phyloP scores from a whole-genome alignment of 139 green algal genomes.

The Chlamydomonas applanata region DNA sequence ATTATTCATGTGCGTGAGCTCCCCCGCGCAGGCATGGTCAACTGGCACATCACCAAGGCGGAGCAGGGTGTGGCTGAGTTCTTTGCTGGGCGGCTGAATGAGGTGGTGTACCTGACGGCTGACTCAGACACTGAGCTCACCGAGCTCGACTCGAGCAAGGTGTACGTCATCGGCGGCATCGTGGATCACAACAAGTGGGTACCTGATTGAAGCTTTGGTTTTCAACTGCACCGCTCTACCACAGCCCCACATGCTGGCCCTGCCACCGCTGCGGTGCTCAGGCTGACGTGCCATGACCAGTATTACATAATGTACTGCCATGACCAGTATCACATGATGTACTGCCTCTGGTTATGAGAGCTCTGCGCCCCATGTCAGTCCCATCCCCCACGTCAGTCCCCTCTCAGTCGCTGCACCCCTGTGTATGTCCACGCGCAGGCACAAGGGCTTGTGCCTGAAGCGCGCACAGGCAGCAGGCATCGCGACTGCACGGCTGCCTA shows the following conservation, averaged over 20 bases:
- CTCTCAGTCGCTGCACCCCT: too few species aligned
- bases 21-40: conserved; percentile 35
- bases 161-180: conserved; percentile 87
- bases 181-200: conserved; percentile 84
- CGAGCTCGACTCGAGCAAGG: conserved; percentile 59
- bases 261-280: too few species aligned
- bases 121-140: conserved; percentile 68
- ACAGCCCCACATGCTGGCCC: too few species aligned
- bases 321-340: too few species aligned
- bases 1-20: not conserved
- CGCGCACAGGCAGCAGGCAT: conserved; percentile 64
- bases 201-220: too few species aligned
- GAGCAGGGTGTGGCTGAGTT: conserved; percentile 42
- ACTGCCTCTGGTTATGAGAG: too few species aligned
- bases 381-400: too few species aligned
- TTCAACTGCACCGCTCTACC: too few species aligned
- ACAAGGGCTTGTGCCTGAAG: conserved; percentile 53
- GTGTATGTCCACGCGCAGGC: too few species aligned
- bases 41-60: conserved; percentile 53
- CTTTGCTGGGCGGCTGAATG: conserved; percentile 29
- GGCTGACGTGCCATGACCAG: too few species aligned
- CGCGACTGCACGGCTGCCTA: conserved; percentile 73
- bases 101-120: conserved; percentile 81
- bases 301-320: too few species aligned
- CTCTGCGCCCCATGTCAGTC: too few species aligned